Evolutionary conservation across 2,329 filamentous ascomycete species (phyloP).

Genomic region (Pseudogymnoascus sp.): DNA sequence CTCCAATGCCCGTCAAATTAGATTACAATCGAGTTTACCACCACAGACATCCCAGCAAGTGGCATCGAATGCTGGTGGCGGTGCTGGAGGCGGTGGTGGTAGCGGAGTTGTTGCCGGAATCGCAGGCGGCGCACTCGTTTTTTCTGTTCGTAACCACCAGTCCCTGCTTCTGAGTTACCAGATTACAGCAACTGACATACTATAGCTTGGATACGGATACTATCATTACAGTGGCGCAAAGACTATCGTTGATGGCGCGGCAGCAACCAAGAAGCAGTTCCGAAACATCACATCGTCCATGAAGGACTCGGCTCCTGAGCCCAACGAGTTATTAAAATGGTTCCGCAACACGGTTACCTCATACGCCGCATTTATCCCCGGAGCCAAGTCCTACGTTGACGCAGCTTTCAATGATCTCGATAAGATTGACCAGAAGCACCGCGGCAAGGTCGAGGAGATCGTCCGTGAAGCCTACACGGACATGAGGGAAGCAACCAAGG

Average conservation of each 20-base stretch:
- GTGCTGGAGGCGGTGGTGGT: constrained; percentile 21
- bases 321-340: constrained; percentile 58
- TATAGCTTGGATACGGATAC: constrained; percentile 39
- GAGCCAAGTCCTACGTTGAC: constrained; percentile 61
- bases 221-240: constrained; percentile 43
- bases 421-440: constrained; percentile 57
- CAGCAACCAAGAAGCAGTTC: constrained; percentile 53
- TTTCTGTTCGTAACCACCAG: constrained; percentile 24
- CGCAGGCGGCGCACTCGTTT: constrained; percentile 40
- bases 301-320: constrained; percentile 53
- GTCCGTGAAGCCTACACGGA: constrained; percentile 60
- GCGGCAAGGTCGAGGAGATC: constrained; percentile 61
- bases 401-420: constrained; percentile 63
- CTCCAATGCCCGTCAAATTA: constrained; percentile 26
- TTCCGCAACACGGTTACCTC: constrained; percentile 58
- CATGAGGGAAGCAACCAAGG: constrained; percentile 52
- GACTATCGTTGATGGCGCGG: constrained; percentile 38
- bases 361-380: constrained; percentile 65
- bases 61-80: constrained; percentile 17
- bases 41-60: constrained; percentile 14
- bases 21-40: constrained; percentile 11
- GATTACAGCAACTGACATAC: not conserved
- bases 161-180: not conserved
- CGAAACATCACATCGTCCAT: constrained; percentile 51
- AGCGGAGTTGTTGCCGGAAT: constrained; percentile 39